Conservation (phyloP, 2,329 filamentous ascomycete species). For the Calycina herbarum region DNA sequence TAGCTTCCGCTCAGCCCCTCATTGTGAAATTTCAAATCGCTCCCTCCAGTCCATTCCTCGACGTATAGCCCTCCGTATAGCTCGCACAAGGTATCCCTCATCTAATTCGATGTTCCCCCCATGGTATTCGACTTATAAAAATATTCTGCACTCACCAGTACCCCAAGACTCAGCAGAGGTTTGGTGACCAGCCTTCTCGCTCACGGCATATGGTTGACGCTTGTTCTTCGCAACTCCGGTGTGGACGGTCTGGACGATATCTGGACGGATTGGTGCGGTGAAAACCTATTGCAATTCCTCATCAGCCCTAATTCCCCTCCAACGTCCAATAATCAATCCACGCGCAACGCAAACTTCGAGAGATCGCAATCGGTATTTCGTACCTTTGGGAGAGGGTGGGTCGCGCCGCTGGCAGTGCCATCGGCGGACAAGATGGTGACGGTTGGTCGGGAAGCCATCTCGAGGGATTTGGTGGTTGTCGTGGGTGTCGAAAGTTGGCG, state of each 20-base stretch:
- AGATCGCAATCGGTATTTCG: conserved; percentile 18
- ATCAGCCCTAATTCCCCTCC: conserved; percentile 27
- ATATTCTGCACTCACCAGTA: conserved; percentile 73
- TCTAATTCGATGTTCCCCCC: conserved; percentile 8
- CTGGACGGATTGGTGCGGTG: conserved; percentile 93
- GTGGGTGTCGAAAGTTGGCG: conserved; percentile 22
- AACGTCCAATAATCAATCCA: conserved; percentile 9
- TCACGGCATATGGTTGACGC: conserved; percentile 98
- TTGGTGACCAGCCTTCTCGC: conserved; percentile 99
- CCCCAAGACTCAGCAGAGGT: conserved; percentile 99
- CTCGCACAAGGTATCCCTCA: background rate
- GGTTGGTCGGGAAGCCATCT: conserved; percentile 93
- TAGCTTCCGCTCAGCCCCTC: conserved; percentile 24
- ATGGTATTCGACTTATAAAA: conserved; percentile 27
- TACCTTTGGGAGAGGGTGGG: conserved; percentile 81
- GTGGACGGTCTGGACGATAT: conserved; percentile 96
- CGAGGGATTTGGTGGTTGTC: conserved; percentile 35
- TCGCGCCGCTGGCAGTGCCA: conserved; percentile 86
- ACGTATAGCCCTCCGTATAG: background rate
- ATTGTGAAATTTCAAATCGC: conserved; percentile 5
- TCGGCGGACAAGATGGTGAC: conserved; percentile 97
- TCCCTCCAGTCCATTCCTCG: conserved; percentile 1
- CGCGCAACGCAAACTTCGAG: conserved; percentile 1
- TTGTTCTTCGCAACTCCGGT: conserved; percentile 99
- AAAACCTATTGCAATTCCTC: conserved; percentile 63